Base-by-base conservation (phyloP, 441 rosid genomes). In the Brassica hybrid region DNA sequence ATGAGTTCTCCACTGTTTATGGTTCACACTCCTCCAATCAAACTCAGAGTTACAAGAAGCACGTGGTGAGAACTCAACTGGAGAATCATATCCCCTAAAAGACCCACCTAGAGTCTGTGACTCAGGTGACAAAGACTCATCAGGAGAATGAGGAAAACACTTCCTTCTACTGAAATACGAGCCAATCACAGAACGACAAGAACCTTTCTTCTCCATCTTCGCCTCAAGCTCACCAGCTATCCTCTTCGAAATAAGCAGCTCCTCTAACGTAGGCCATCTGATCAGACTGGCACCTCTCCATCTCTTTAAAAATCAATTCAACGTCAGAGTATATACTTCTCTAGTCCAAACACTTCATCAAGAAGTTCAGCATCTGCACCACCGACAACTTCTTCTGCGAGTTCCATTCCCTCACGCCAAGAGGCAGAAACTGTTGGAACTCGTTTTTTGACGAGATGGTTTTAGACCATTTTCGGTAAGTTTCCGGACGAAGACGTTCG, bases 251-350 rank as follows among this genome's bases (percentile, higher is more conserved):
- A 91, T 84, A 95, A 76, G 99, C 97, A 79, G 97, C 96, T 54
- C 94, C 98, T 79, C 84, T 89, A 62, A 96, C 98, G 75, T 83
- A 92, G 62, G 95, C 95, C 99, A 93, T 94, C 69, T 82, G 91
- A 69, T 96, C 97, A 21, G 88, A 87, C 72, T 89, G 94, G 34
- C 90, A 89, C 75, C 83, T 91, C 85, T 88, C 96, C 99, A 96
- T 94, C 83, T 90, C 97, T 63, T 83, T 84, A 1, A 89, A 82
- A 69, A 96, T 86, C 84, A 83, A 76, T 48, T 88, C 94, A 74
- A 96, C 88, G 80, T 89, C 94, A 0, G 98, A 90, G 84, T 72
- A 82, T 54, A 91, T 80, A 80, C 97, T 89, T 81, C 97, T 90
- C 6, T 85, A 83, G 76, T 96, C 97, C 83, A 96, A 83, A 63